Conservation (phyloP, 78 protist species). For the Tieghemostelium lacteum region DNA sequence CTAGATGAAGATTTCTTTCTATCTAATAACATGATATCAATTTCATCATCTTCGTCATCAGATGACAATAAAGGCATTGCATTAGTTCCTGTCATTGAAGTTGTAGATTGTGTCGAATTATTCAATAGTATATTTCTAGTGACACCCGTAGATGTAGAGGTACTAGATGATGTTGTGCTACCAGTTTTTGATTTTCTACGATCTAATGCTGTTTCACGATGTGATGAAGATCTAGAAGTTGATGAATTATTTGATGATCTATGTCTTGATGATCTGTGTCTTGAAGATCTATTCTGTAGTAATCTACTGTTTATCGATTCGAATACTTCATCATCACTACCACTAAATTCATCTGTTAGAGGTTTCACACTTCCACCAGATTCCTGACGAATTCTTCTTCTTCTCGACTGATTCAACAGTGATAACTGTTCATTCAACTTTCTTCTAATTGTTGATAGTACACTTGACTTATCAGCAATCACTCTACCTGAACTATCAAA, state of each 20-base stretch:
- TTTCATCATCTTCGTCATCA: not conserved
- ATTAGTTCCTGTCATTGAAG: not conserved
- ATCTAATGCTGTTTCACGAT: no score
- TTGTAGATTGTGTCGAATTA: no score
- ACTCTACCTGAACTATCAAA: no score
- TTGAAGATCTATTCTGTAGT: not conserved
- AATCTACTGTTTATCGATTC: not conserved
- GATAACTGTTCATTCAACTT: no score
- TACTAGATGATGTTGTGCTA: not conserved
- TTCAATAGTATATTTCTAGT: not conserved
- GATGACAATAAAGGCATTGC: not conserved
- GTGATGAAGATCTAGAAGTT: not conserved
- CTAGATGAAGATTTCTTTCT: slow-evolving; percentile 6
- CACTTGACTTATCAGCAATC: no score
- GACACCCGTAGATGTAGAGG: not conserved
- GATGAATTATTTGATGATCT: not conserved
- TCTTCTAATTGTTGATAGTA: no score
- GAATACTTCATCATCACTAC: not conserved
- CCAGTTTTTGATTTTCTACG: not conserved
- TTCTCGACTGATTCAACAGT: no score
- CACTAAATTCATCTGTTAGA: no score
- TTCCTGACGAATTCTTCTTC: no score
- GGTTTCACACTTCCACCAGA: no score
- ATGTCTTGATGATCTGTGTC: not conserved
- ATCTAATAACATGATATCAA: not conserved